phyloP scores from a whole-genome alignment of 192 early-diverging fungal genomes.

The Phlyctochytrium arcticum region DNA sequence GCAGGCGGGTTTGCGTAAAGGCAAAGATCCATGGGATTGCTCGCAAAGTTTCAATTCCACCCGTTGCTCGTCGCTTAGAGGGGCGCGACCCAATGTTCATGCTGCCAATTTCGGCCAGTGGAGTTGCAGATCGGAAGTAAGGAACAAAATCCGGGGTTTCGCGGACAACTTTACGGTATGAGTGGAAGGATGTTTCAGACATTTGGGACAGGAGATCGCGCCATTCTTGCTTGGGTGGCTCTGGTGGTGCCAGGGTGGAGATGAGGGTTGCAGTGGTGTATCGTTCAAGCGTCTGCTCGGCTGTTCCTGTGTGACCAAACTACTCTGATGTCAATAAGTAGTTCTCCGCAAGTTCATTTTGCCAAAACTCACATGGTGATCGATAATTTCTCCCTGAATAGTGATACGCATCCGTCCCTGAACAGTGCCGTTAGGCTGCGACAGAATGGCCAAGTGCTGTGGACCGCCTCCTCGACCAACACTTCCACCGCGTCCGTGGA shows the following conservation, averaged over 20 bases:
- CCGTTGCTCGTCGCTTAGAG: conserved; percentile 19
- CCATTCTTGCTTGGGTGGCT: conserved; percentile 30
- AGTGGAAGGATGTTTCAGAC: conserved; percentile 27
- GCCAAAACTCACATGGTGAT: conserved; percentile 20
- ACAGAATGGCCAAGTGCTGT: conserved; percentile 37
- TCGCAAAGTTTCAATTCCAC: conserved; percentile 33
- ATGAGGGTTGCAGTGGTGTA: conserved; percentile 36
- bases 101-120: conserved; percentile 21
- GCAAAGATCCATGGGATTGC: conserved; percentile 40
- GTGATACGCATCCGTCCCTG: conserved; percentile 32
- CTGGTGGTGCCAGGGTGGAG: conserved; percentile 25
- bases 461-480: conserved; percentile 37
- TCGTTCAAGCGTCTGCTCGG: conserved; percentile 35
- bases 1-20: conserved; percentile 30
- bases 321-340: background rate
- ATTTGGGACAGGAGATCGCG: conserved; percentile 17
- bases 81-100: conserved; percentile 38
- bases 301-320: conserved; percentile 28
- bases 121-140: conserved; percentile 29
- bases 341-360: background rate
- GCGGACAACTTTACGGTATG: conserved; percentile 27
- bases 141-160: conserved; percentile 26
- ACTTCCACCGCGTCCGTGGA: conserved; percentile 36
- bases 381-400: conserved; percentile 38
- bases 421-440: conserved; percentile 33